phyloP scores from a whole-genome alignment of 1,284 basidiomycete species.

The Paramarasmius palmivorus region DNA sequence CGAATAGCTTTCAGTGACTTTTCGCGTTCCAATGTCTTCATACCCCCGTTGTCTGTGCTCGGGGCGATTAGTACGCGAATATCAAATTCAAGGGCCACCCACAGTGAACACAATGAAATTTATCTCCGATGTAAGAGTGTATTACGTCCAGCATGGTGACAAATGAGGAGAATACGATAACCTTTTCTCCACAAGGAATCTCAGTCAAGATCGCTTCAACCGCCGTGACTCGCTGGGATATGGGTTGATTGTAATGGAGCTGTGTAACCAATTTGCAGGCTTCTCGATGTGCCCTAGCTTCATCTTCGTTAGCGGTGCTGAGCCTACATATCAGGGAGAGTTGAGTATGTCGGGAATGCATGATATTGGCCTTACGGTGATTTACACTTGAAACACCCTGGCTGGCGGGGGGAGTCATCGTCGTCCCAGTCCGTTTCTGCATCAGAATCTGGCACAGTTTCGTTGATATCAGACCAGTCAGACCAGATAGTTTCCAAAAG shows the following conservation, averaged over 20 bases:
- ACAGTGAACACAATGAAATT: slow-evolving; percentile 53
- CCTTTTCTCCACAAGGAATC: slow-evolving; percentile 38
- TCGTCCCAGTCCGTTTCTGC: background rate
- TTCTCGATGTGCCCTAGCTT: background rate
- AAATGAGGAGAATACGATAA: slow-evolving; percentile 53
- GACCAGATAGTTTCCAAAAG: background rate
- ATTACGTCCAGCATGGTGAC: slow-evolving; percentile 59
- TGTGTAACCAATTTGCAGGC: background rate
- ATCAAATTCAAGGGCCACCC: slow-evolving; percentile 27
- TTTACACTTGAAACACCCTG: too few relatives aligned
- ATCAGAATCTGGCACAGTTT: background rate
- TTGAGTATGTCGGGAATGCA: too few relatives aligned
- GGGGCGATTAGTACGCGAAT: background rate
- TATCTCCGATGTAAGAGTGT: slow-evolving; percentile 47
- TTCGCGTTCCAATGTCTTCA: background rate
- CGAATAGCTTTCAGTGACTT: background rate
- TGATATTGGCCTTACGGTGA: too few relatives aligned
- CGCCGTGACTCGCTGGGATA: slow-evolving; percentile 4
- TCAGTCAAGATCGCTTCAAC: background rate
- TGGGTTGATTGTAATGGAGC: background rate
- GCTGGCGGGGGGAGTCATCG: background rate
- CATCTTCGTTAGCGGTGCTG: background rate
- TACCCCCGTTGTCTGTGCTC: background rate
- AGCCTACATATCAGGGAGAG: too few relatives aligned
- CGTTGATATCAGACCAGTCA: background rate